A percentile compares a stretch with the other conserved stretches of the same genome.
Evolutionary conservation across 2,329 filamentous ascomycete species (phyloP).

Genomic region (Aspergillus neotritici): DNA sequence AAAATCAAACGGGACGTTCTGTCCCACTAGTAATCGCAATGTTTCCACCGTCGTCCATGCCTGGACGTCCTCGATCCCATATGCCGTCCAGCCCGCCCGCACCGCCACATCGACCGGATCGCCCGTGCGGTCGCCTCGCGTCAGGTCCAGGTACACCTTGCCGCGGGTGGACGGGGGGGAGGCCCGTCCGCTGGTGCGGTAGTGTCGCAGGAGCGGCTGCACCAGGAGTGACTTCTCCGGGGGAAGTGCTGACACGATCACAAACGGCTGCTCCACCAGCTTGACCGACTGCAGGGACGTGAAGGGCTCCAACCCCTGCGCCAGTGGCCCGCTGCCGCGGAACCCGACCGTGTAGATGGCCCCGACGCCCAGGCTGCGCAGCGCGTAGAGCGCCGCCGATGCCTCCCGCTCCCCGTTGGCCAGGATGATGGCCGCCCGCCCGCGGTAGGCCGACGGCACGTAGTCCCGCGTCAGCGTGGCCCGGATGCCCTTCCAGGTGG

Average conservation of each 20-base stretch:
- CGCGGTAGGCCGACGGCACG: slow-evolving; percentile 73
- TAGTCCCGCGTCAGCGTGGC: slow-evolving; percentile 75
- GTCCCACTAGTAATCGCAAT: slow-evolving; percentile 68
- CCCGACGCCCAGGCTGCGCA: slow-evolving; percentile 68
- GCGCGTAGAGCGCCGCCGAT: slow-evolving; percentile 70
- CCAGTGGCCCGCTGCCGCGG: slow-evolving; percentile 55
- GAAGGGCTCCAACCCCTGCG: slow-evolving; percentile 59
- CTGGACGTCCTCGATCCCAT: slow-evolving; percentile 71
- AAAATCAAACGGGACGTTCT: slow-evolving; percentile 85
- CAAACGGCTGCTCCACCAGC: slow-evolving; percentile 71
- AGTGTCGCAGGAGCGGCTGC: slow-evolving; percentile 70
- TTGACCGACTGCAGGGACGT: slow-evolving; percentile 73
- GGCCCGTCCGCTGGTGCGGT: slow-evolving; percentile 44
- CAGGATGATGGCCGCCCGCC: slow-evolving; percentile 68
- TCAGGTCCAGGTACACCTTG: slow-evolving; percentile 77
- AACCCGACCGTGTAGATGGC: slow-evolving; percentile 84
- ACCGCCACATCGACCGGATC: slow-evolving; percentile 67
- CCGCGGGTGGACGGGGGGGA: slow-evolving; percentile 37
- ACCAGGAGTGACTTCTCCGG: slow-evolving; percentile 74
- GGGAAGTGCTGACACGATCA: slow-evolving; percentile 72
- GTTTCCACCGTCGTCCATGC: slow-evolving; percentile 83
- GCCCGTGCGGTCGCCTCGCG: slow-evolving; percentile 60
- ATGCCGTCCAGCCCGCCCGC: slow-evolving; percentile 71
- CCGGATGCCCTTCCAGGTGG: slow-evolving; percentile 78
- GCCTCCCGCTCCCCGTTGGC: slow-evolving; percentile 69